Base-by-base conservation (phyloP, 306 rosid genomes). In the Cotoneaster glaucophyllus region DNA sequence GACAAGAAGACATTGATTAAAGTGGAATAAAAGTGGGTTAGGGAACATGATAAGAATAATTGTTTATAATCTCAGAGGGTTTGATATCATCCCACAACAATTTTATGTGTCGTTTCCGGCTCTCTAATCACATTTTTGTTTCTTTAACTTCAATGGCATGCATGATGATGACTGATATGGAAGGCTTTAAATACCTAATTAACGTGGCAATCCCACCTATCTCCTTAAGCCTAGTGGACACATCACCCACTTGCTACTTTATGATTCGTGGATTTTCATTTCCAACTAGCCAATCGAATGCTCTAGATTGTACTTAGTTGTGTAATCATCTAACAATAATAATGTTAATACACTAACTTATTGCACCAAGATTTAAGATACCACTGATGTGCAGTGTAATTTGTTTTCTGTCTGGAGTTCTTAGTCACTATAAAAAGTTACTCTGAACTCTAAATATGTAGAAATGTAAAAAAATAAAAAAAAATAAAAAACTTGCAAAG, bases 31-130 rank as follows among this genome's bases (percentile, higher is more conserved):
- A 79, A 82, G 79, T 70, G 75, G 78, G 83, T 82, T 74, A 80
- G 87, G 92, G 85, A 77, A 90, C 93, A 90, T 71, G 91, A 90
- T 88, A 90, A 87, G 85, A 80, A 84, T 78, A 71, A 78, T 72
- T 41, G 44, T 77, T 50, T 83, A 76, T 74, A 74, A 79, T 74
- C 73, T 80, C 56, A 84, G 79, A 52, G 85, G 83, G 70, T 63
- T 32, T 5, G 54, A 48, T 5, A 61, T 11, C 65, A 82, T 79
- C 78, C 78, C 81, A 77, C 84, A 84, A 74, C 63, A 77, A 72
- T 50, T 78, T 61, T 74, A 64, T 74, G 68, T 74, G 70, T 77
- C 89, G 84, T 78, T 75, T 76, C 87, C 74, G 71, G 56, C 80
- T 68, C 64, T 82, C 79, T 69, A 39, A 63, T 10, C 69, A 18